These are phyloP conservation scores for Penicillium sp. DNA, from an alignment of 2,329 filamentous ascomycete species.

Conservation along the genomic window DNA sequence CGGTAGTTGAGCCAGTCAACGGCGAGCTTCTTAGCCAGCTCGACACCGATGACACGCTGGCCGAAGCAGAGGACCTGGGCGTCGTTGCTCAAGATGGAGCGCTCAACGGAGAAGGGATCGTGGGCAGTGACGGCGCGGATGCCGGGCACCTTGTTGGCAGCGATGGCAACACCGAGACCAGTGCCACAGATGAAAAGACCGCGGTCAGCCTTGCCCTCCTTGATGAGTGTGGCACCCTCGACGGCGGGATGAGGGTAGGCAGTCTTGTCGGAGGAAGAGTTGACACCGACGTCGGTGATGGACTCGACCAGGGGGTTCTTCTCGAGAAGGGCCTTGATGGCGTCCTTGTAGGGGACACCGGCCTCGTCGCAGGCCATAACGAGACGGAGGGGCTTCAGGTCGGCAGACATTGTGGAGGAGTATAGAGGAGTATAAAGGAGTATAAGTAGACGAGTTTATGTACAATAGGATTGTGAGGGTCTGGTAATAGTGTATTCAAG, in stretches of 20 bases:
- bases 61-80: conserved; percentile 84
- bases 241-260: conserved; percentile 77
- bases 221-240: conserved; percentile 57
- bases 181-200: conserved; percentile 77
- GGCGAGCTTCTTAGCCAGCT: conserved; percentile 70
- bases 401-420: conserved; percentile 28
- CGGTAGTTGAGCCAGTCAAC: conserved; percentile 80
- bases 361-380: conserved; percentile 65
- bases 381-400: conserved; percentile 49
- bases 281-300: conserved; percentile 70
- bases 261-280: conserved; percentile 63
- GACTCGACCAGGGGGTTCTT: conserved; percentile 61
- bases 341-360: conserved; percentile 71
- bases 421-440: too few species aligned
- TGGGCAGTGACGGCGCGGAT: conserved; percentile 85
- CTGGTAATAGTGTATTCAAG: background rate
- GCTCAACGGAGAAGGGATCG: conserved; percentile 77
- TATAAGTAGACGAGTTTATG: too few species aligned
- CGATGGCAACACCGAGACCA: conserved; percentile 78
- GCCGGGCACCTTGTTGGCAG: conserved; percentile 82
- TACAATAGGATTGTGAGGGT: background rate
- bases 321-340: conserved; percentile 67
- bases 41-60: conserved; percentile 74
- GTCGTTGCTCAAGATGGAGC: conserved; percentile 75
- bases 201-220: conserved; percentile 59